Evolutionary conservation across 1,284 basidiomycete genomes (phyloP).

Genomic region (Melampsora americana): DNA sequence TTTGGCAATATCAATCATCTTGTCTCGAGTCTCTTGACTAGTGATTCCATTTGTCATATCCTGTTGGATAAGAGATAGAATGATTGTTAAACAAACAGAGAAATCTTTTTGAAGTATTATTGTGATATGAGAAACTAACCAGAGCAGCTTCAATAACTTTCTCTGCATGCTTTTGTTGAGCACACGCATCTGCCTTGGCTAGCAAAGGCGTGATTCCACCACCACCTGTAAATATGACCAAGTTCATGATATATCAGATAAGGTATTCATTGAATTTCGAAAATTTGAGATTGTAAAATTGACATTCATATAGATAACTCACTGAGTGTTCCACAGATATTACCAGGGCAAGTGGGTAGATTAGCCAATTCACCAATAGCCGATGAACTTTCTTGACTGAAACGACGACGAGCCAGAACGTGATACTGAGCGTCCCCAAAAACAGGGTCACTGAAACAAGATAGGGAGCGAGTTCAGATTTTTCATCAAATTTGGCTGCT

Average conservation of each 20-base stretch:
- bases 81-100: not conserved
- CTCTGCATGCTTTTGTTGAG: conserved; percentile 38
- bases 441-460: not conserved
- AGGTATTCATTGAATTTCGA: no score
- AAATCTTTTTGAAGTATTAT: not conserved
- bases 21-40: not conserved
- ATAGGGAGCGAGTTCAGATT: no score
- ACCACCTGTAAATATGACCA: conserved; percentile 13
- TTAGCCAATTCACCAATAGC: not conserved
- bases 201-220: conserved; percentile 27
- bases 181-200: conserved; percentile 18
- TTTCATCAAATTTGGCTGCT: no score
- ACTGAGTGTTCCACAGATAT: conserved; percentile 25
- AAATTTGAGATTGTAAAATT: not conserved
- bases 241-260: no score
- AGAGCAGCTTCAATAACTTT: conserved; percentile 31
- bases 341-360: conserved; percentile 21
- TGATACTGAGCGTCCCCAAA: not conserved
- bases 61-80: not conserved
- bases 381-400: conserved; percentile 3
- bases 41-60: conserved; percentile 10
- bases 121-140: not conserved
- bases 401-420: conserved; percentile 13
- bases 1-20: conserved; percentile 26
- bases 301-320: not conserved